Percentiles rank a stretch among this genome's conserved stretches.
These are phyloP conservation scores for Chrysophaeum taylorii DNA, from an alignment of 352 stramenopile species.

Conservation along the genomic window DNA sequence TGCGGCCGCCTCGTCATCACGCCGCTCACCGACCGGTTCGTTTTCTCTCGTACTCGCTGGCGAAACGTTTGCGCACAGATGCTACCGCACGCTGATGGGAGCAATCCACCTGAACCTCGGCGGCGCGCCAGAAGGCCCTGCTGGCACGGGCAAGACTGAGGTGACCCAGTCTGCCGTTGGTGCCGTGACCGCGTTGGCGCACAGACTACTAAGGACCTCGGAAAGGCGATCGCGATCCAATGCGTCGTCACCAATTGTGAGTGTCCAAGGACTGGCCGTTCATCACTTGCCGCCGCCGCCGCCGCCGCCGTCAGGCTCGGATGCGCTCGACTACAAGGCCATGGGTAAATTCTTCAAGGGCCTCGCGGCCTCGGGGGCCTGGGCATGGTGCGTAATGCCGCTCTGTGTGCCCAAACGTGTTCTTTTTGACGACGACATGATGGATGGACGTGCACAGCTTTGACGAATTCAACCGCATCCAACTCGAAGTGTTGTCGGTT, in stretches of 20 bases:
- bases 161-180: neutral
- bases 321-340: slow-evolving; percentile 74
- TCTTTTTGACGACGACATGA: neutral
- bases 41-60: too few species aligned
- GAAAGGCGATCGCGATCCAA: slow-evolving; percentile 82
- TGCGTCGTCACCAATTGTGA: slow-evolving; percentile 90
- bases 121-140: slow-evolving; percentile 58
- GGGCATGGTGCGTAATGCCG: slow-evolving; percentile 89
- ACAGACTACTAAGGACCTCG: slow-evolving; percentile 85
- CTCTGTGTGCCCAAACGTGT: too few species aligned
- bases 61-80: too few species aligned
- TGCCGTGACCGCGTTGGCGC: slow-evolving; percentile 76
- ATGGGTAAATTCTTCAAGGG: slow-evolving; percentile 93
- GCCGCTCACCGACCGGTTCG: slow-evolving; percentile 60
- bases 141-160: slow-evolving; percentile 65
- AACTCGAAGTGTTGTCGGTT: slow-evolving; percentile 61
- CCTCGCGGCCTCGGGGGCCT: slow-evolving; percentile 73
- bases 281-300: too few species aligned
- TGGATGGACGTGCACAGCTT: slow-evolving; percentile 71
- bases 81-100: slow-evolving; percentile 67
- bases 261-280: too few species aligned
- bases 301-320: too few species aligned
- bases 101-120: slow-evolving; percentile 60
- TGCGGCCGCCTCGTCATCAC: slow-evolving; percentile 65
- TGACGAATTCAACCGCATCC: slow-evolving; percentile 75